These are phyloP conservation scores for Aureobasidium lini DNA, from an alignment of 2,329 filamentous ascomycete genomes.

Conservation along the genomic window DNA sequence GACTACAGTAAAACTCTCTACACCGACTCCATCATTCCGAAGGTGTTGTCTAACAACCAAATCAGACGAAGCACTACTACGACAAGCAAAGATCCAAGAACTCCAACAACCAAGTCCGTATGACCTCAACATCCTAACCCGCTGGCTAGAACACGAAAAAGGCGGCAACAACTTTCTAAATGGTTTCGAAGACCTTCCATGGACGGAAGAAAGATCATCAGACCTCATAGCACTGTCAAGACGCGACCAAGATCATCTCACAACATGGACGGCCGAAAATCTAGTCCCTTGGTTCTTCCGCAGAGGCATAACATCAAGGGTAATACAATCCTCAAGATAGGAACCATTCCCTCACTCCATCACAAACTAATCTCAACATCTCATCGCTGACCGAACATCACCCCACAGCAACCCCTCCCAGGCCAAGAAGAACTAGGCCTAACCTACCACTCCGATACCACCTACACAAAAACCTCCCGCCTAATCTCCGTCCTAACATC, in stretches of 20 bases:
- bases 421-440: background rate
- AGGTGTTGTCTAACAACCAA: no score
- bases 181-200: background rate
- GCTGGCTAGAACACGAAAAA: background rate
- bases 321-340: background rate
- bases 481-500: background rate
- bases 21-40: no score
- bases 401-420: background rate
- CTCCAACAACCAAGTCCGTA: no score
- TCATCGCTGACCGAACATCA: background rate
- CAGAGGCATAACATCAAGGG: background rate
- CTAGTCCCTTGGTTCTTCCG: background rate
- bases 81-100: no score
- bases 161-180: background rate
- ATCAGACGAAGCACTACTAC: no score
- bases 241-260: background rate
- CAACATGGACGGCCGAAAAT: background rate
- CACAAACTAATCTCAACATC: background rate
- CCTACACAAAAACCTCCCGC: background rate
- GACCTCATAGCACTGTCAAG: background rate
- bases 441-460: background rate
- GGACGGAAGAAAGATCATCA: background rate
- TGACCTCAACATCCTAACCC: background rate
- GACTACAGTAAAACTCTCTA: no score
- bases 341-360: no score